These are phyloP conservation scores for Dactylellina drechsleri DNA, from an alignment of 2,329 filamentous ascomycete species.

Conservation along the genomic window DNA sequence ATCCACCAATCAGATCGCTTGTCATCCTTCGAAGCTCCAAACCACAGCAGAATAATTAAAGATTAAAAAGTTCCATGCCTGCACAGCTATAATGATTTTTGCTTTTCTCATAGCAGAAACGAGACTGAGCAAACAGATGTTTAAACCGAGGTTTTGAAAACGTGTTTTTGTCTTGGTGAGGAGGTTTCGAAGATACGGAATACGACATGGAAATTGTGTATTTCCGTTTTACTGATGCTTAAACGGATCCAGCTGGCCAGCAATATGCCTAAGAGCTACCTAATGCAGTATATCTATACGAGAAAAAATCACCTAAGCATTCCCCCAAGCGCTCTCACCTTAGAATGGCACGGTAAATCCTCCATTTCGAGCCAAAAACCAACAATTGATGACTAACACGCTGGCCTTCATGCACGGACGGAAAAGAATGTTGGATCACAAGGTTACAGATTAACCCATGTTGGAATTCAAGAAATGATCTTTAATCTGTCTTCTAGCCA, in stretches of 20 bases:
- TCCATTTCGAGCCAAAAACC: too few relatives aligned
- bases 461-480: neutral
- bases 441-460: constrained; percentile 3
- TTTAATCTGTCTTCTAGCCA: constrained; percentile 6
- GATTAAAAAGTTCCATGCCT: constrained; percentile 51
- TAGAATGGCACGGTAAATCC: constrained; percentile 8
- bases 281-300: constrained; percentile 20
- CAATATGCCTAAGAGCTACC: constrained; percentile 19
- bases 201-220: neutral
- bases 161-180: too few relatives aligned
- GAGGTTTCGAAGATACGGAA: neutral
- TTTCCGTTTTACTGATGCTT: constrained; percentile 19
- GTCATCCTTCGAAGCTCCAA: neutral
- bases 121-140: neutral
- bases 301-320: neutral
- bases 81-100: constrained; percentile 40
- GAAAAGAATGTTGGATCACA: constrained; percentile 52
- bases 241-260: constrained; percentile 4
- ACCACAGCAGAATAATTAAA: constrained; percentile 1
- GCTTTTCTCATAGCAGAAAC: constrained; percentile 44
- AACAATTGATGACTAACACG: neutral
- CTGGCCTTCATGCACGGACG: constrained; percentile 33
- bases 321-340: constrained; percentile 5
- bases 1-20: constrained; percentile 47
- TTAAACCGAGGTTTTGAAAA: neutral